Percentiles rank a stretch among this genome's conserved stretches.
These are phyloP conservation scores for Galium porrigens DNA, from an alignment of 305 asterid genomes.

Conservation along the genomic window DNA sequence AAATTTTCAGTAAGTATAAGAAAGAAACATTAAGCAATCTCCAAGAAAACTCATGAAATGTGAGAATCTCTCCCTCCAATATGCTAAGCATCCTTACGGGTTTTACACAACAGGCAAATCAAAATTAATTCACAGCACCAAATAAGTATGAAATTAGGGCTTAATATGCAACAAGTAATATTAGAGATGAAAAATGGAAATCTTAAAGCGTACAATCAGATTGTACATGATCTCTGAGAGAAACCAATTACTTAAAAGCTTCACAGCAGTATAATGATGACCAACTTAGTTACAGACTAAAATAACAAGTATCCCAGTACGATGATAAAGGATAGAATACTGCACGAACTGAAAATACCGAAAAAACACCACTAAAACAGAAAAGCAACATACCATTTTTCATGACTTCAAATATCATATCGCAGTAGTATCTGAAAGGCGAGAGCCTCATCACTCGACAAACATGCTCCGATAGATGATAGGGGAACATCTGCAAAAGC, in stretches of 20 bases:
- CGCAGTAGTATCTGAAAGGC: constrained; percentile 95
- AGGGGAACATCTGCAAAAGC: constrained; percentile 76
- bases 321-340: background rate
- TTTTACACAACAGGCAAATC: background rate
- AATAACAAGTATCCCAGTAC: background rate
- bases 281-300: background rate
- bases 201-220: background rate
- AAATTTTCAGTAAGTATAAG: background rate
- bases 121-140: background rate
- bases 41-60: background rate
- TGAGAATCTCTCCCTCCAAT: background rate
- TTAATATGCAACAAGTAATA: background rate
- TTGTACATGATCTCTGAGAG: background rate
- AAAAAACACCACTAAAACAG: background rate
- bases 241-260: background rate
- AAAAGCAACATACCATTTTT: constrained; percentile 43
- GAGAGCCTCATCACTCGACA: constrained; percentile 97
- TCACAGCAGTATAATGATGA: background rate
- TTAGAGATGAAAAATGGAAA: background rate
- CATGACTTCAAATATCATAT: constrained; percentile 93
- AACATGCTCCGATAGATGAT: constrained; percentile 61
- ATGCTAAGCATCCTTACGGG: background rate
- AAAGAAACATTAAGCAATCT: background rate
- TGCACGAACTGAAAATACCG: background rate
- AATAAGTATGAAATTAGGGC: background rate